These are phyloP conservation scores for Leishmania tarentolae DNA, from an alignment of 208 protist genomes.

Conservation along the genomic window DNA sequence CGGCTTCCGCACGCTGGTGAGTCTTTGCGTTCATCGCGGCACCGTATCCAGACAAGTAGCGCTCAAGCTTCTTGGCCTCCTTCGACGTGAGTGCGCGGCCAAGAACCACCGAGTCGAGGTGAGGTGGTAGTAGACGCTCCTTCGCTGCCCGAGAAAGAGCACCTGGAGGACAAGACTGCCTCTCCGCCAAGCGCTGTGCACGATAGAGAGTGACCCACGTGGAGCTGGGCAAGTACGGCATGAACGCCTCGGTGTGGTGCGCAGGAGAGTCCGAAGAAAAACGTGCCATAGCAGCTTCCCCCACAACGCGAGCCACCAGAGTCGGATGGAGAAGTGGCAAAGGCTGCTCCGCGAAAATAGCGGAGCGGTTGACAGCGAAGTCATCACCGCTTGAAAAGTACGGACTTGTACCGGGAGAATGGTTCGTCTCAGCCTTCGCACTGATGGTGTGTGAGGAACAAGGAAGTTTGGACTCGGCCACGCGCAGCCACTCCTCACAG, in stretches of 20 bases:
- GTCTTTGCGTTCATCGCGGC: slow-evolving; percentile 17
- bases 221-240: slow-evolving; percentile 25
- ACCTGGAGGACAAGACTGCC: not conserved
- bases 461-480: not conserved
- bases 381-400: not conserved
- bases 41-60: slow-evolving; percentile 39
- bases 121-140: slow-evolving; percentile 24
- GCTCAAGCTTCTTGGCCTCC: slow-evolving; percentile 45
- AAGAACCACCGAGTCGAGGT: slow-evolving; percentile 35
- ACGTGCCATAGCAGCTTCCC: not conserved
- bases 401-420: not conserved
- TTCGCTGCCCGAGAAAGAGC: not conserved
- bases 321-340: slow-evolving; percentile 38
- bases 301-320: slow-evolving; percentile 11
- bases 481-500: slow-evolving; percentile 15
- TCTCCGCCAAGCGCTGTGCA: slow-evolving; percentile 22
- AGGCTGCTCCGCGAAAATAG: not conserved
- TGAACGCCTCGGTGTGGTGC: not conserved
- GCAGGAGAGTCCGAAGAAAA: not conserved
- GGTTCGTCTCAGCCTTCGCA: not conserved
- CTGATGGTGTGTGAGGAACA: no score
- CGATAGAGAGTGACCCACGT: slow-evolving; percentile 27
- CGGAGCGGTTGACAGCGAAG: not conserved
- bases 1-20: not conserved
- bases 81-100: slow-evolving; percentile 40